Conservation (phyloP, 1,284 basidiomycete species). For the Ganoderma meredithae region DNA sequence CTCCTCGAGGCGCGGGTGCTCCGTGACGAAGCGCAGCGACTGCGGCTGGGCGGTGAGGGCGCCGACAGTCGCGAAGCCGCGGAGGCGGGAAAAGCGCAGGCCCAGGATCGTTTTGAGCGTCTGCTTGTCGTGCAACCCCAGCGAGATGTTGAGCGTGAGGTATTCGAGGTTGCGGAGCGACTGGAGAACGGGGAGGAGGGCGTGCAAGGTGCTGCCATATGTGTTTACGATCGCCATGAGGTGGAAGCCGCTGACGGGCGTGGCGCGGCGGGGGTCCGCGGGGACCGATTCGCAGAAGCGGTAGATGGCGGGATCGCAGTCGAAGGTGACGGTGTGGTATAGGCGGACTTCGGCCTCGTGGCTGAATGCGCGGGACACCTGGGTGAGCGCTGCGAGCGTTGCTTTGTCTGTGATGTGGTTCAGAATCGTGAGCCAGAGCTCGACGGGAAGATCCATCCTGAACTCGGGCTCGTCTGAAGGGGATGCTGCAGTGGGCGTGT, state of each 20-base stretch:
- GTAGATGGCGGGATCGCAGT: background rate
- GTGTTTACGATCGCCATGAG: background rate
- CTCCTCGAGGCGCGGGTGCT: constrained; percentile 4
- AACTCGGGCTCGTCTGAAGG: background rate
- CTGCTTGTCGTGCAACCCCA: background rate
- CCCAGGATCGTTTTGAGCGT: constrained; percentile 1
- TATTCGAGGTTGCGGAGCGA: background rate
- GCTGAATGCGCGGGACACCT: background rate
- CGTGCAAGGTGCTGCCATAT: background rate
- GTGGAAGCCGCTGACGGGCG: background rate
- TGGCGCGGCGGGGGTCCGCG: background rate
- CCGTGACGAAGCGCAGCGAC: background rate
- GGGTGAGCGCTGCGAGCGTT: constrained; percentile 2
- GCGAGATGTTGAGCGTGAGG: constrained; percentile 9
- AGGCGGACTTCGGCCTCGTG: constrained; percentile 4
- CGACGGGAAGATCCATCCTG: constrained; percentile 10
- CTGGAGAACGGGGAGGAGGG: background rate
- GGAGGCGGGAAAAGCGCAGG: constrained; percentile 5
- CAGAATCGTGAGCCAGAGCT: constrained; percentile 15
- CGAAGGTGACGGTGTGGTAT: constrained; percentile 10
- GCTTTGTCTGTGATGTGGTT: background rate
- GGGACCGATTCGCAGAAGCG: background rate
- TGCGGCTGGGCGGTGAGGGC: background rate
- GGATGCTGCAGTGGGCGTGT: background rate
- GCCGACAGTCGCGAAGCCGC: constrained; percentile 8